These are phyloP conservation scores for Blastosporella zonata DNA, from an alignment of 1,284 basidiomycete genomes.

Conservation along the genomic window DNA sequence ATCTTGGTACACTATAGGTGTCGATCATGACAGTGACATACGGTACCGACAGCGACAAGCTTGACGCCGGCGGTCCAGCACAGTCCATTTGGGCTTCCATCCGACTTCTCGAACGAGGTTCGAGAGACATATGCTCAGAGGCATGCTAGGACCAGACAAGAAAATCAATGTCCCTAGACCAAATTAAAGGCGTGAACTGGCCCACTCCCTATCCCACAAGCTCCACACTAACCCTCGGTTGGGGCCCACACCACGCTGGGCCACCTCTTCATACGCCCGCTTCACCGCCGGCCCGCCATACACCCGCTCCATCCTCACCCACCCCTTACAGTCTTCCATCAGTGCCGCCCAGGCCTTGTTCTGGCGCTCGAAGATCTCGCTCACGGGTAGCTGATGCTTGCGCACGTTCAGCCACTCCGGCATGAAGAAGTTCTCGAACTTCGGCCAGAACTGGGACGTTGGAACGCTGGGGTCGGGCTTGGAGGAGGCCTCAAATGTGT, in stretches of 20 bases:
- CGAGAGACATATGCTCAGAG: too few relatives aligned
- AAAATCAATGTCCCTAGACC: too few relatives aligned
- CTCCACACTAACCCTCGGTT: slow-evolving; percentile 59
- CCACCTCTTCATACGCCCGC: slow-evolving; percentile 43
- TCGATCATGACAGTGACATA: not conserved
- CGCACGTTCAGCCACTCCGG: slow-evolving; percentile 60
- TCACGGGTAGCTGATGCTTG: slow-evolving; percentile 40
- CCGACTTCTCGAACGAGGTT: not conserved
- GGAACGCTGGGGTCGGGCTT: not conserved
- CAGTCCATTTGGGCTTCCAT: not conserved
- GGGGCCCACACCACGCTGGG: slow-evolving; percentile 45
- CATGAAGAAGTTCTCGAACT: slow-evolving; percentile 59
- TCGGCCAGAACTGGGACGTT: slow-evolving; percentile 27
- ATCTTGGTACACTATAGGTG: not conserved
- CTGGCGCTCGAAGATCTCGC: slow-evolving; percentile 48
- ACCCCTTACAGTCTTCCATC: slow-evolving; percentile 49
- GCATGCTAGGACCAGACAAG: too few relatives aligned
- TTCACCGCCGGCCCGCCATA: slow-evolving; percentile 45
- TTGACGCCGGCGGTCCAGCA: slow-evolving; percentile 9
- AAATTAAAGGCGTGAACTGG: slow-evolving; percentile 1
- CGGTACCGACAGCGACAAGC: slow-evolving; percentile 12
- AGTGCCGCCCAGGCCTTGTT: slow-evolving; percentile 51
- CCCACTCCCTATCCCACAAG: slow-evolving; percentile 44
- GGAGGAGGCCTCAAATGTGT: slow-evolving; percentile 27
- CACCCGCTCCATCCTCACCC: slow-evolving; percentile 50